These are phyloP conservation scores for Zalaria sp. DNA, from an alignment of 2,329 filamentous ascomycete genomes.

Conservation along the genomic window DNA sequence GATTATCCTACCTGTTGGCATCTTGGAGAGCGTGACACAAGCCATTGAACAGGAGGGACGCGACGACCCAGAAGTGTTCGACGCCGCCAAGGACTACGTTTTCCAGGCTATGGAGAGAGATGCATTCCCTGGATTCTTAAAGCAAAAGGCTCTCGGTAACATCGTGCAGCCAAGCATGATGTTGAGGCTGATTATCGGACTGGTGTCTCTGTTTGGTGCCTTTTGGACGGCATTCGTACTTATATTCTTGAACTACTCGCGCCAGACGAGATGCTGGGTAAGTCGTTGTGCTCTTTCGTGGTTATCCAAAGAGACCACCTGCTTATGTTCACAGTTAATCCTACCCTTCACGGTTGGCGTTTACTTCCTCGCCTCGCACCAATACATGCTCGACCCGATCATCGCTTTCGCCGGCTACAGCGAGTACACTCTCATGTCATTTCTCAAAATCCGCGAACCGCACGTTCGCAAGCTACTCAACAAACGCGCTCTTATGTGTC, in stretches of 20 bases:
- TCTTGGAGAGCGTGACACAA: conserved; percentile 71
- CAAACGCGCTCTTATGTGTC: conserved; percentile 69
- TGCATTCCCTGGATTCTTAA: conserved; percentile 92
- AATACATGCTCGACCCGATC: conserved; percentile 88
- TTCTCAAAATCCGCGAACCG: conserved; percentile 74
- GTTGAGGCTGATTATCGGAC: conserved; percentile 68
- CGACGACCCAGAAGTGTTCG: conserved; percentile 94
- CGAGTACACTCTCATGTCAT: conserved; percentile 93
- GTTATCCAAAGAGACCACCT: not conserved
- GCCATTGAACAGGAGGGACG: conserved; percentile 82
- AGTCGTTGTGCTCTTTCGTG: conserved; percentile 19
- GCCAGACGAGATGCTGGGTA: conserved; percentile 73
- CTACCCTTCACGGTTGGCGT: conserved; percentile 84
- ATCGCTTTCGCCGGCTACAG: conserved; percentile 80
- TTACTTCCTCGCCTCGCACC: conserved; percentile 80
- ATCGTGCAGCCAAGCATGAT: conserved; percentile 84
- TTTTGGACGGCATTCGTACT: conserved; percentile 92
- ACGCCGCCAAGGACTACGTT: conserved; percentile 95
- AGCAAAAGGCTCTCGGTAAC: conserved; percentile 91
- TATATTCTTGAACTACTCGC: conserved; percentile 72
- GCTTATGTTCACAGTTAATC: conserved; percentile 47
- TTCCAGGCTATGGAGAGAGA: conserved; percentile 99
- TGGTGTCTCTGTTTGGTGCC: conserved; percentile 75
- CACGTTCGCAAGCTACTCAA: conserved; percentile 78
- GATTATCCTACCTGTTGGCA: conserved; percentile 80